These are phyloP conservation scores for Glebionis coronaria DNA, from an alignment of 129 eudicot species.

Conservation along the genomic window DNA sequence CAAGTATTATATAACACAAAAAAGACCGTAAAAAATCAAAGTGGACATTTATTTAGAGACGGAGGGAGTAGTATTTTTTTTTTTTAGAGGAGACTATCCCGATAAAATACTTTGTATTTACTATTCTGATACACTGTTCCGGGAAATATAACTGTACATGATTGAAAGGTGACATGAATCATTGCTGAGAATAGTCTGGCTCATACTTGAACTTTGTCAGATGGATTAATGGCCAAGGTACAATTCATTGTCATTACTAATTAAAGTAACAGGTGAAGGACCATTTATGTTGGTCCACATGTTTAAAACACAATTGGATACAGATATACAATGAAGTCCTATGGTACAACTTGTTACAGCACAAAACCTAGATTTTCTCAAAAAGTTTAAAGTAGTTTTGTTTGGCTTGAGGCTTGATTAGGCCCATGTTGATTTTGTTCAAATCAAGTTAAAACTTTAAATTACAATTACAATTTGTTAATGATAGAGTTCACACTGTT, in stretches of 20 bases:
- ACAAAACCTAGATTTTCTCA: conserved; percentile 31
- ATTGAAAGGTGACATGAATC: too few species aligned
- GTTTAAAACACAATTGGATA: conserved; percentile 10
- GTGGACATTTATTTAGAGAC: too few species aligned
- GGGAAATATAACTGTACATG: too few species aligned
- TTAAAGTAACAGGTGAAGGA: neutral
- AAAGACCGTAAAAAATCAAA: too few species aligned
- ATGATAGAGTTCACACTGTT: too few species aligned
- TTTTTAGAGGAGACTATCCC: too few species aligned
- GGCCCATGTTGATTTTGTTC: conserved; percentile 7
- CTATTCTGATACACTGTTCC: neutral
- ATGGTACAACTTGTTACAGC: conserved; percentile 25
- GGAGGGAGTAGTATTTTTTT: too few species aligned
- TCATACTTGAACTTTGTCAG: conserved; percentile 4
- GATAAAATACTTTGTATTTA: too few species aligned
- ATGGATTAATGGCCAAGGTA: conserved; percentile 4
- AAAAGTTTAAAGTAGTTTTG: conserved; percentile 31
- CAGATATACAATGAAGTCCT: conserved; percentile 2
- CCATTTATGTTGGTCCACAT: conserved; percentile 5
- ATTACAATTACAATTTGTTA: too few species aligned
- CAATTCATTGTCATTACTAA: neutral
- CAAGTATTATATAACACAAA: too few species aligned
- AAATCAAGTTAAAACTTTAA: neutral
- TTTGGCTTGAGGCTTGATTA: conserved; percentile 1
- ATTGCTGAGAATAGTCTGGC: neutral